phyloP scores from a whole-genome alignment of 2,329 filamentous ascomycete genomes.

The Fusarium drepaniforme region DNA sequence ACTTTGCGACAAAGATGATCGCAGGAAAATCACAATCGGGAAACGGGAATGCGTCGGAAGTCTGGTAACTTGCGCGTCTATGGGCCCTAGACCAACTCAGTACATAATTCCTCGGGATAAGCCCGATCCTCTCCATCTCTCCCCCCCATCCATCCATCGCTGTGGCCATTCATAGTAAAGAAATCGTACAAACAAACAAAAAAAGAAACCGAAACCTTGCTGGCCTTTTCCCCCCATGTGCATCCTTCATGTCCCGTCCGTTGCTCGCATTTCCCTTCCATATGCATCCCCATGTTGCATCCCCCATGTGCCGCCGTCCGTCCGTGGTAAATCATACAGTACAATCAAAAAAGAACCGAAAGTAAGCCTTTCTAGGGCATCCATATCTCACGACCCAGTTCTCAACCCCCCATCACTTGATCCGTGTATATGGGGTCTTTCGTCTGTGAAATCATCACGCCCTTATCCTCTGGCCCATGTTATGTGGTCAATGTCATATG shows the following conservation, averaged over 20 bases:
- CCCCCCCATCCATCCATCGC: not conserved
- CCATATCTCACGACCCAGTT: conserved; percentile 4
- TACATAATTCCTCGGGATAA: conserved; percentile 4
- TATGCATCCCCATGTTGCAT: not conserved
- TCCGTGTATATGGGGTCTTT: not conserved
- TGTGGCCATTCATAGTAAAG: not conserved
- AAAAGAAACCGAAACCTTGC: not conserved
- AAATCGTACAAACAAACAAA: not conserved
- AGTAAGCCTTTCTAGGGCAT: not conserved
- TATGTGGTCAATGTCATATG: not conserved
- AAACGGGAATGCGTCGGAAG: conserved; percentile 2
- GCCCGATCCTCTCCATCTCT: not conserved
- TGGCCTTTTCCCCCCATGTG: not conserved
- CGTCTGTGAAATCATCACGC: conserved; percentile 1
- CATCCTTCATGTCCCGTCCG: not conserved
- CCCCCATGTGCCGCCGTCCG: not conserved
- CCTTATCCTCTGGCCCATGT: not conserved
- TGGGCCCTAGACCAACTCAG: conserved; percentile 13
- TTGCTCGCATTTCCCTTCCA: not conserved
- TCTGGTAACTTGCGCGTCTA: conserved; percentile 22
- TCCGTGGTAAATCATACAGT: conserved; percentile 12
- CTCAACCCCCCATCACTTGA: not conserved
- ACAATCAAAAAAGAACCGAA: conserved; percentile 1
- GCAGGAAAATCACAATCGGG: not conserved
- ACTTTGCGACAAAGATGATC: not conserved